Percentiles rank a stretch among this genome's conserved stretches.
Evolutionary conservation across 257 asterid species (phyloP).

Genomic region (Plantago elongata): DNA sequence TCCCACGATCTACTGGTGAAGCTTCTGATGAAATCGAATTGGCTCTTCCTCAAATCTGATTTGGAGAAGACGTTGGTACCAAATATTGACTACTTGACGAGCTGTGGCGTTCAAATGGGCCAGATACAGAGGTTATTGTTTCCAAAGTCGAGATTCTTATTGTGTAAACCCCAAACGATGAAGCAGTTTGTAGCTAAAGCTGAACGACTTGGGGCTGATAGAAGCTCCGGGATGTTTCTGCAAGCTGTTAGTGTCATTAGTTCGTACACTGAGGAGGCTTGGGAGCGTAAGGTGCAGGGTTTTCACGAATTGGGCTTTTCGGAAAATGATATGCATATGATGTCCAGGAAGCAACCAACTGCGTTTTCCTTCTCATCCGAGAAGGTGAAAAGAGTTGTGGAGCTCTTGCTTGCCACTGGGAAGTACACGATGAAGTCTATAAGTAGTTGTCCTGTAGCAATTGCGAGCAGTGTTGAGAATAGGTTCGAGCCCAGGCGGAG

Average conservation of each 20-base stretch:
- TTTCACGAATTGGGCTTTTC: constrained; percentile 2
- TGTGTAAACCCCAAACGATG: constrained; percentile 7
- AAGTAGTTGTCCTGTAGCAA: background rate
- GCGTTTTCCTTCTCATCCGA: too few species aligned
- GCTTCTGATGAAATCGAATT: background rate
- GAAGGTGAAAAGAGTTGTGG: background rate
- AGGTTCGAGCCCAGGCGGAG: constrained; percentile 2
- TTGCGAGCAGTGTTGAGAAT: background rate
- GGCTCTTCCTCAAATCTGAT: background rate
- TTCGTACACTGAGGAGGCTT: background rate
- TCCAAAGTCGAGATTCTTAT: background rate
- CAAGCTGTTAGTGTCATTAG: background rate
- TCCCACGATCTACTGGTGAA: background rate
- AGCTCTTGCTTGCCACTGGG: background rate
- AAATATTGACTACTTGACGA: background rate
- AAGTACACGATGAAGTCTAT: background rate
- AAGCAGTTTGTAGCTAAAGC: background rate
- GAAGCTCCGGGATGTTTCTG: constrained; percentile 4
- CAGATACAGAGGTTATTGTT: background rate
- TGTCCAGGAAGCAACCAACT: too few species aligned
- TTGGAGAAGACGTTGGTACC: background rate
- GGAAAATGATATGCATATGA: too few species aligned
- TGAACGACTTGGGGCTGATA: background rate
- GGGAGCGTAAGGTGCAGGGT: constrained; percentile 8
- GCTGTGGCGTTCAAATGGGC: background rate